Evolutionary conservation across 140 eudicot species (phyloP), one percentile per base, ranked within the genome.

Genomic region (Senecio squalidus): DNA sequence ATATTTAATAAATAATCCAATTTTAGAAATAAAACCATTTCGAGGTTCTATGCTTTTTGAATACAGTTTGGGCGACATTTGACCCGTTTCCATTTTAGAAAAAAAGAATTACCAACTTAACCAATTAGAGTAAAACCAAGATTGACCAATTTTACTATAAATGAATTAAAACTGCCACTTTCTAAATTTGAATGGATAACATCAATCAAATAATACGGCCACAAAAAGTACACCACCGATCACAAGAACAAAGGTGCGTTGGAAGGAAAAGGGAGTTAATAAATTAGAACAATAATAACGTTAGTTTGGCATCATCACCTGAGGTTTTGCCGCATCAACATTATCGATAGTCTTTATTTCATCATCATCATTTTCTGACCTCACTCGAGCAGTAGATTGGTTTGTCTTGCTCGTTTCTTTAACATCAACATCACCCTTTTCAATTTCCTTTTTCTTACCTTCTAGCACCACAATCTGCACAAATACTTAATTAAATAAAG

Each of bases 391-490:
- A 31, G 55, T 23, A 55, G 64, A 30, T 60, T 33, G 72, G 34
- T 47, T 49, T 49, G 58, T 60, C 55, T 70, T 79, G 72, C 72
- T 74, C 31, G 36, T 39, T 28, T 62, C 46, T 52, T 60, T 44
- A 31, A 53, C 78, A 47, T 60, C 53, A 4, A 18, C 67, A 46
- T 55, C 74, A 40, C 52, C 61, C 58, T 59, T 63, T n/a, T 59
- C 73, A 45, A 50, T 48, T 15, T 78, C 75, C 60, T 67, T 74
- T 49, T 65, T 79, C 81, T 69, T 74, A 31, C 68, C 65, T 55
- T 79, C 84, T 38, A 74, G 29, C 25, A 70, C 75, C 2, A 70
- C 84, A 55, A 79, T 79, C 84, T 79, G 84, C 68, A 78, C 69
- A 60, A 31, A 20, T 18, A 52, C 48, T 30, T 43, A 34, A 33